Evolutionary conservation across 345 rosid species (phyloP).

Genomic region (Euphorbia tirucalli): DNA sequence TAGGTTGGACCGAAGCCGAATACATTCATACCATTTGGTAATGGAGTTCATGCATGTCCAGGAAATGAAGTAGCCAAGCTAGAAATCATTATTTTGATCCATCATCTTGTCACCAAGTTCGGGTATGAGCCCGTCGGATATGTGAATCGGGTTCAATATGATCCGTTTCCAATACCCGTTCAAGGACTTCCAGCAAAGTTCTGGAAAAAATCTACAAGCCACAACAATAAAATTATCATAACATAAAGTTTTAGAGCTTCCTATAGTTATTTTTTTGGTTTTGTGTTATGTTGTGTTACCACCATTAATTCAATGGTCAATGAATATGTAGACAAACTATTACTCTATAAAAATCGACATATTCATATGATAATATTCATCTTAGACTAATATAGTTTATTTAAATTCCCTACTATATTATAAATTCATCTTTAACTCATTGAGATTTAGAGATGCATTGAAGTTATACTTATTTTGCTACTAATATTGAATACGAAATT

Average conservation of each 20-base stretch:
- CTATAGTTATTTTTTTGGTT: background rate
- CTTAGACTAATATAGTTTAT: too few relatives aligned
- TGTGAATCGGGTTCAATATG: slow-evolving; percentile 18
- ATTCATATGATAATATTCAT: too few relatives aligned
- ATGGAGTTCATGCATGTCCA: slow-evolving; percentile 49
- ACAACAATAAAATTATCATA: background rate
- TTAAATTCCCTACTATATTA: too few relatives aligned
- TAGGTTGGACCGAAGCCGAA: slow-evolving; percentile 41
- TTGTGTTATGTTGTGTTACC: background rate
- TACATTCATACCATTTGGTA: slow-evolving; percentile 54
- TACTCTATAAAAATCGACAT: too few relatives aligned
- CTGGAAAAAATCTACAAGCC: slow-evolving; percentile 18
- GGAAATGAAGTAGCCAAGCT: slow-evolving; percentile 56
- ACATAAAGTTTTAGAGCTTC: background rate
- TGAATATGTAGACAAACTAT: background rate
- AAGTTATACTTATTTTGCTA: too few relatives aligned
- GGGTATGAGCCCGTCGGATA: slow-evolving; percentile 28
- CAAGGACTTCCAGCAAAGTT: slow-evolving; percentile 31
- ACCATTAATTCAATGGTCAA: background rate
- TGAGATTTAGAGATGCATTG: too few relatives aligned
- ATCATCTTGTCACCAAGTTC: slow-evolving; percentile 48
- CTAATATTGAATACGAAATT: too few relatives aligned
- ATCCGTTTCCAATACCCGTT: slow-evolving; percentile 31
- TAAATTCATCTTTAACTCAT: too few relatives aligned
- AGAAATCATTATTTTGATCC: slow-evolving; percentile 43